Evolutionary conservation across 805 yeast species (phyloP).

Genomic region (Ogataea methanolica): DNA sequence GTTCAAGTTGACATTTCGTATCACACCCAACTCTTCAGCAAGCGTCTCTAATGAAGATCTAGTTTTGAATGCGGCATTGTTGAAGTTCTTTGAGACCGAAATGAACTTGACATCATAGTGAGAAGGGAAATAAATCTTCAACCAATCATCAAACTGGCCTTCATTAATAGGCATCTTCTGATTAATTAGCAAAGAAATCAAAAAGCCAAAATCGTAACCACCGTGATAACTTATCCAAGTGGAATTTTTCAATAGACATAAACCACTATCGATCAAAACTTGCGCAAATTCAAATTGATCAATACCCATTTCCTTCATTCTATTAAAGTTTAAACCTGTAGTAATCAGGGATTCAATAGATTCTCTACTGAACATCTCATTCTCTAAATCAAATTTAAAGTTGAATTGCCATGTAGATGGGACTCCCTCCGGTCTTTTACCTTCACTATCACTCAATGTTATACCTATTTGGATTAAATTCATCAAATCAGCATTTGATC

Average conservation of each 20-base stretch:
- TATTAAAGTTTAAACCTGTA: slow-evolving; percentile 76
- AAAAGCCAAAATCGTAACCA: slow-evolving; percentile 92
- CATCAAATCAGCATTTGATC: slow-evolving; percentile 85
- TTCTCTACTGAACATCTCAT: slow-evolving; percentile 85
- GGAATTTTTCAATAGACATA: slow-evolving; percentile 63
- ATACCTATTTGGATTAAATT: slow-evolving; percentile 84
- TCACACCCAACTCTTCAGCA: slow-evolving; percentile 68
- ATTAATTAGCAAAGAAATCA: slow-evolving; percentile 72
- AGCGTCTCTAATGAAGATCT: slow-evolving; percentile 51
- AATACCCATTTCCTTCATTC: slow-evolving; percentile 74
- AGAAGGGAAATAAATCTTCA: slow-evolving; percentile 70
- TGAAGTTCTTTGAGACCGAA: slow-evolving; percentile 24
- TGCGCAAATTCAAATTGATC: slow-evolving; percentile 79
- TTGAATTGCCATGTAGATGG: slow-evolving; percentile 96
- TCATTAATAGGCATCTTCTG: slow-evolving; percentile 75
- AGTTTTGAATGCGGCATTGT: slow-evolving; percentile 21
- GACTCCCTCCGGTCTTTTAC: slow-evolving; percentile 60
- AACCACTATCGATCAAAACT: slow-evolving; percentile 77
- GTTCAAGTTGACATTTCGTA: slow-evolving; percentile 46
- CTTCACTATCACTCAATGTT: slow-evolving; percentile 64
- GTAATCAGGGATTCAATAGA: slow-evolving; percentile 74
- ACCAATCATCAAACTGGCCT: slow-evolving; percentile 69
- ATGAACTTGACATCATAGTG: slow-evolving; percentile 75
- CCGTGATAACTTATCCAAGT: slow-evolving; percentile 91
- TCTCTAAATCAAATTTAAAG: slow-evolving; percentile 69